Evolutionary conservation across 2,329 filamentous ascomycete genomes (phyloP), one percentile per base, ranked within the genome.

Genomic region (Thielaviopsis punctulata): DNA sequence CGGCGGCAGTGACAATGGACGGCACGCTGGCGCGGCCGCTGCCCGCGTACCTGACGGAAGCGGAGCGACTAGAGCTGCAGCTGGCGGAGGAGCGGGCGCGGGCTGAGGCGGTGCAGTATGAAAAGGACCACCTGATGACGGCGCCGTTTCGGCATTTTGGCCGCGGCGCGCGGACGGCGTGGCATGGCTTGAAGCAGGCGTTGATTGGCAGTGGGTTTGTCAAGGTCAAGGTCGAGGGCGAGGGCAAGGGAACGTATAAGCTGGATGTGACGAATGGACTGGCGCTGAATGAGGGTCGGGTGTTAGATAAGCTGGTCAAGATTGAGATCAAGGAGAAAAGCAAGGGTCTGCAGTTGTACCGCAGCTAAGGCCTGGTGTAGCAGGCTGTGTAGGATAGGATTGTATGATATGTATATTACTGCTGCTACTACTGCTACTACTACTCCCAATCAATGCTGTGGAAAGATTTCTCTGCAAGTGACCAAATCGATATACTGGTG

Each of bases 161-260:
- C 18, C 66, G 67, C 55, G 72, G 64, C 0, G 59, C 72, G 2
- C 60, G 60, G 21, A 62, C 61, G 7, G 60, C 75, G 50, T 73
- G 73, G 56, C 52, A 59, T 5, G 71, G 69, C 7, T 63, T 77
- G 21, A 67, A 66, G 54, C 67, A 74, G 47, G 70, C 74, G 1
- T 69, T 78, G 61, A 74, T 72, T 15, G 70, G 76, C 51, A 74
- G 76, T 53, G 78, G 77, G 0, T 80, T 77, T 56, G 67, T 71
- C 39, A 66, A 68, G 52, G 65, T 82, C 48, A 62, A 61, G 39
- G 52, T 36, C 18, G 52, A 48, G 47, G 50, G 27, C 15, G 43
- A 45, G 21, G 65, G 72, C 10, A 70, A 67, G 18, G 61, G 65
- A 30, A 62, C 64, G 50, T 79, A 76, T 61, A 80, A 79, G 65